Evolutionary conservation across 140 eudicot genomes (phyloP).

Genomic region (Oenanthe javanica): DNA sequence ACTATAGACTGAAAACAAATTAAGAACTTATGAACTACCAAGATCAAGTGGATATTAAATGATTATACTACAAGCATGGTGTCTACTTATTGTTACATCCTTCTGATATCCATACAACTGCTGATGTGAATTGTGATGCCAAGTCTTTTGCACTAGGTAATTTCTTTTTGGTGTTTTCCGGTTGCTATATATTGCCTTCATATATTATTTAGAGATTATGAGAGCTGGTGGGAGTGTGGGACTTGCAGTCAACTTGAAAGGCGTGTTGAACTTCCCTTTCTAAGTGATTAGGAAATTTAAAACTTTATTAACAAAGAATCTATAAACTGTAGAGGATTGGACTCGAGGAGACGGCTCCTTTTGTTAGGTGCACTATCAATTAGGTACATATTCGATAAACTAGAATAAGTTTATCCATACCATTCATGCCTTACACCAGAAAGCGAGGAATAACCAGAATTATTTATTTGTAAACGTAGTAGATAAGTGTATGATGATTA

Average conservation of each 20-base stretch:
- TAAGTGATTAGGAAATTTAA: neutral
- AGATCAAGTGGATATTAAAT: neutral
- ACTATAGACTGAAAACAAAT: neutral
- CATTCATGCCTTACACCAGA: neutral
- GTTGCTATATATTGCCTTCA: neutral
- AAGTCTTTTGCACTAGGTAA: neutral
- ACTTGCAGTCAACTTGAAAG: neutral
- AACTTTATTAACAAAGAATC: neutral
- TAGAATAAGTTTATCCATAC: constrained; percentile 3
- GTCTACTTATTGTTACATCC: neutral
- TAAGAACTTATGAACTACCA: neutral
- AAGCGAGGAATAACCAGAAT: neutral
- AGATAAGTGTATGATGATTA: neutral
- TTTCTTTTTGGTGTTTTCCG: neutral
- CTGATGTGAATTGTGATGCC: neutral
- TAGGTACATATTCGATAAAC: constrained; percentile 2
- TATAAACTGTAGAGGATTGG: neutral
- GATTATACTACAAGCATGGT: neutral
- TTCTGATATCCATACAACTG: neutral
- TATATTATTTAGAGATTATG: neutral
- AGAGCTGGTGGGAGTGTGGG: neutral
- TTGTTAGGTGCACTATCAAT: constrained; percentile 14
- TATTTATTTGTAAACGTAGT: neutral
- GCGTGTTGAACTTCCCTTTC: neutral
- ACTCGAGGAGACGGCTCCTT: neutral